Evolutionary conservation across 176 grass and related monocot genomes (phyloP).

Genomic region (Musa acuminata): DNA sequence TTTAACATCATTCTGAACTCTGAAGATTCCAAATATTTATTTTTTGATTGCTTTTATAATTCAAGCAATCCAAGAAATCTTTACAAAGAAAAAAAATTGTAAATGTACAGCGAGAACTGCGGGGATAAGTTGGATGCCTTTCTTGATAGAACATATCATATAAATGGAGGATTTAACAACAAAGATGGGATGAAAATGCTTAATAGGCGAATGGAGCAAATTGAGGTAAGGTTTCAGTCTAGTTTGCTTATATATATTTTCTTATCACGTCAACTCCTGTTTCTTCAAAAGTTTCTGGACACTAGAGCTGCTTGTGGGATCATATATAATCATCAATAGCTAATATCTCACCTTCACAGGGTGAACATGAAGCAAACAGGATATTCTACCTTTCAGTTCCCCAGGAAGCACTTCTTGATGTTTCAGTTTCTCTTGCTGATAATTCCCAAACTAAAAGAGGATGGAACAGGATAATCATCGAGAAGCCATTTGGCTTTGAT

Average conservation of each 20-base stretch:
- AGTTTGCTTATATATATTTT: not conserved
- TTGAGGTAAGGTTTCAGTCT: conserved; percentile 49
- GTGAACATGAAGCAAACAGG: conserved; percentile 52
- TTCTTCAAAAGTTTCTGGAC: not conserved
- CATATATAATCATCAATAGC: not conserved
- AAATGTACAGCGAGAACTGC: conserved; percentile 69
- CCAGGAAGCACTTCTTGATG: conserved; percentile 88
- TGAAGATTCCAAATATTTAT: not conserved
- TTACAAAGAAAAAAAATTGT: conserved; percentile 13
- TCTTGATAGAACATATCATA: conserved; percentile 68
- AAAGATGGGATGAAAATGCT: conserved; percentile 74
- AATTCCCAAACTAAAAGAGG: conserved; percentile 49
- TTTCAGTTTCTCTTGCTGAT: conserved; percentile 62
- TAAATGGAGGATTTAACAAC: conserved; percentile 77
- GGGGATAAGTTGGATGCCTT: conserved; percentile 77
- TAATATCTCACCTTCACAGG: conserved; percentile 34
- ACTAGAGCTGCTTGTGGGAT: not conserved
- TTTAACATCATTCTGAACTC: not conserved
- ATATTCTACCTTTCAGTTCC: conserved; percentile 98
- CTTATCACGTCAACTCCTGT: not conserved
- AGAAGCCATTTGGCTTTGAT: conserved; percentile 96
- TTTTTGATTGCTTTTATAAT: conserved; percentile 3
- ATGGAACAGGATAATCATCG: conserved; percentile 96
- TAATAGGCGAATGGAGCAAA: conserved; percentile 55
- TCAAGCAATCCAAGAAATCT: not conserved